These are phyloP conservation scores for Volvox carteri DNA, from an alignment of 163 green algal species.

Conservation along the genomic window DNA sequence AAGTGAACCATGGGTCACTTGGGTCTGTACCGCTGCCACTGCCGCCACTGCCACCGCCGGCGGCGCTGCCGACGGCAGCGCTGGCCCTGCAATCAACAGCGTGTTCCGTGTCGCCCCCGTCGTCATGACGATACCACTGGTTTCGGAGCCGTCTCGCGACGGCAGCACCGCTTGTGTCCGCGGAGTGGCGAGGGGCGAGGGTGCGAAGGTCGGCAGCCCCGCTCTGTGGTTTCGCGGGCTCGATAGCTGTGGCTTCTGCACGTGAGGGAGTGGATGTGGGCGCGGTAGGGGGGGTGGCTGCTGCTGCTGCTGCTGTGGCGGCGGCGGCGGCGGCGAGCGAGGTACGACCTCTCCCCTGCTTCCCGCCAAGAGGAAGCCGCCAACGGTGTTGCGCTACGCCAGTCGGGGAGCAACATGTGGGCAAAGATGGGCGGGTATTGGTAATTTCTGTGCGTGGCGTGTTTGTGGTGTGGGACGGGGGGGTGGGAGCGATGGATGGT, in stretches of 20 bases:
- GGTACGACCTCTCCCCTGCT: not conserved
- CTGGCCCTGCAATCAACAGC: too few species aligned
- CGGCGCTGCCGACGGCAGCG: not conserved
- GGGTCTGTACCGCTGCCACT: not conserved
- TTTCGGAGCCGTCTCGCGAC: not conserved
- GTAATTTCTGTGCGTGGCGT: not conserved
- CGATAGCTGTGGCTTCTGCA: not conserved
- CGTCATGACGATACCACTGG: not conserved
- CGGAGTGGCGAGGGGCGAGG: not conserved
- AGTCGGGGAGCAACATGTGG: too few species aligned
- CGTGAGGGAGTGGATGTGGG: too few species aligned
- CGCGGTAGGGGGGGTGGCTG: too few species aligned
- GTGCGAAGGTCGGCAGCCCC: not conserved
- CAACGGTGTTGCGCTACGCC: conserved; percentile 12
- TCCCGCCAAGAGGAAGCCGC: not conserved
- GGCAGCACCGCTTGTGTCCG: not conserved
- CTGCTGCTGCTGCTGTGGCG: not conserved
- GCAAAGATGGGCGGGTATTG: too few species aligned
- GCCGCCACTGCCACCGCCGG: not conserved
- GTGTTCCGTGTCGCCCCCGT: too few species aligned
- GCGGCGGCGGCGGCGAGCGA: not conserved
- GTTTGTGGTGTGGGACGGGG: not conserved
- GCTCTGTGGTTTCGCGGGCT: not conserved
- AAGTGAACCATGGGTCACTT: not conserved
- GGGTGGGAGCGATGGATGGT: not conserved